Evolutionary conservation across 805 yeast genomes (phyloP), one percentile per base, ranked within the genome.

Genomic region (Myxozyma geophila): DNA sequence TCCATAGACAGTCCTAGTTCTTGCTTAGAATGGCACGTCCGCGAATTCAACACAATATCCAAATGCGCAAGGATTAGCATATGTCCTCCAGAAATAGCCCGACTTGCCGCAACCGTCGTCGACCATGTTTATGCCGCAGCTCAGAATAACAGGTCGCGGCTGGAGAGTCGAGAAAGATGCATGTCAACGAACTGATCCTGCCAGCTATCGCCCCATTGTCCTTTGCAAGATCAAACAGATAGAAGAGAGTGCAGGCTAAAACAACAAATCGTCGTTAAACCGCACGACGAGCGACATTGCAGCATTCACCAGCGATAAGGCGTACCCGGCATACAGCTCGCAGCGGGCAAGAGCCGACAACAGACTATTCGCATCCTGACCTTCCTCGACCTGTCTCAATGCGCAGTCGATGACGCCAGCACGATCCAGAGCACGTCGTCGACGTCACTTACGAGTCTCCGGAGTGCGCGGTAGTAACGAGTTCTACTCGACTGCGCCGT

Each of bases 131-230:
- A 12, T 37, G 21, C 23, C 55, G 49, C 17, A 35, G 23, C 33
- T 36, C 54, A 6, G 49, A 48, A 10, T 36, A 48, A 13, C 36
- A 33, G 9, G 39, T 33, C 7, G 19, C n/a, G 7, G 40, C 52
- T 23, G 46, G 59, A 7, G 59, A 48, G 12, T 55, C 52, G n/a
- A 48, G 53, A n/a, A 54, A 54, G 19, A 17, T 23, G 10, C 50
- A 39, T 43, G 17, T 41, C 58, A n/a, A 43, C 1, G 23, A 17
- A 28, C 49, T 37, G 28, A 37, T 52, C 23, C 13, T 56, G 7
- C 64, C 64, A 61, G 40, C 61, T 19, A 37, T 49, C 55, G 7
- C 35, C 49, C 64, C 64, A 61, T 15, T 36, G 37, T 15, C 58
- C 61, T 13, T 37, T 43, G 61, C 55, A 3, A 61, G 37, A 47